phyloP scores from a whole-genome alignment of 805 yeast genomes.

The Teunomyces kruisii region DNA sequence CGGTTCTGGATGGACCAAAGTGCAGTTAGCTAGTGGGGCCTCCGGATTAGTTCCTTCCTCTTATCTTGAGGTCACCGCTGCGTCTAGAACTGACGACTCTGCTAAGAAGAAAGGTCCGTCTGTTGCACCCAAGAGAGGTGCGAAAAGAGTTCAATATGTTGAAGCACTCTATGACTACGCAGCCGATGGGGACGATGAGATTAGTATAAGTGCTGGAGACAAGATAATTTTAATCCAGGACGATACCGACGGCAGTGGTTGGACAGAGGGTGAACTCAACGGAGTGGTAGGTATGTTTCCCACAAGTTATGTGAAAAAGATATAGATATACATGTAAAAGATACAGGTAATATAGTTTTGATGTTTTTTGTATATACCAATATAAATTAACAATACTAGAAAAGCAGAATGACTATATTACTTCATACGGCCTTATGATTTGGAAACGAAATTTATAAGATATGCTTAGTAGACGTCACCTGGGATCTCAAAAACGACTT shows the following conservation, averaged over 20 bases:
- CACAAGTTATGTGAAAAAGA: conserved; percentile 60
- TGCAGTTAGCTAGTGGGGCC: conserved; percentile 41
- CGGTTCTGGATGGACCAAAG: conserved; percentile 90
- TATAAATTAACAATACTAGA: conserved; percentile 3
- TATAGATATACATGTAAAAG: conserved; percentile 15
- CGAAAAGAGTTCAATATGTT: conserved; percentile 60
- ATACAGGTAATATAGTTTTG: conserved; percentile 2
- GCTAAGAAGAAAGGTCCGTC: conserved; percentile 64
- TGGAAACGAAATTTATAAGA: conserved; percentile 3
- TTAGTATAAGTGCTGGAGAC: conserved; percentile 73
- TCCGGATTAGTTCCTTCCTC: conserved; percentile 85
- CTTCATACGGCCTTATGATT: conserved; percentile 5
- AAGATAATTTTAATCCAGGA: conserved; percentile 59
- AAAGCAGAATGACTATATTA: conserved; percentile 2
- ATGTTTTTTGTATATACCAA: conserved; percentile 4
- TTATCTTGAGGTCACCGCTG: conserved; percentile 53
- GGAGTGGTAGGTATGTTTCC: conserved; percentile 76
- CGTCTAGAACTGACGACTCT: conserved; percentile 6
- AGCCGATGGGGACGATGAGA: conserved; percentile 80
- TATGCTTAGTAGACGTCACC: conserved; percentile 41
- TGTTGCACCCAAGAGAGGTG: conserved; percentile 77
- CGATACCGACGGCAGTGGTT: conserved; percentile 72
- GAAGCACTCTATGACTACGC: conserved; percentile 73
- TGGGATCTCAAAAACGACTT: conserved; percentile 94
- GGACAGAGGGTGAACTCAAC: conserved; percentile 88